Conservation (phyloP, 805 yeast species). For the Candida mattraensis region DNA sequence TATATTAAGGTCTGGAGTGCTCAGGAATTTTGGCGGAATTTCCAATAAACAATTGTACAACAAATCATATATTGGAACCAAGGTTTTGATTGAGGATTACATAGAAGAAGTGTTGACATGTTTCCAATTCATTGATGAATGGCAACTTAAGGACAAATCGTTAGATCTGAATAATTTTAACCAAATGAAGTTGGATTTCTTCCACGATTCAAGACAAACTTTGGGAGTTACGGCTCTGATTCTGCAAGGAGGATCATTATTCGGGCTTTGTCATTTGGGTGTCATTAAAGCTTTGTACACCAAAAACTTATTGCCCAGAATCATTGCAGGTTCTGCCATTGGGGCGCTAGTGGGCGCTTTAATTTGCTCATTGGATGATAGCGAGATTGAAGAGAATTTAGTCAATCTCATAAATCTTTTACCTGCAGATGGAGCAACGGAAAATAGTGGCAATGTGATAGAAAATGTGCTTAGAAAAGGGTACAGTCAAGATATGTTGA, state of each 20-base stretch:
- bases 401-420: constrained; percentile 49
- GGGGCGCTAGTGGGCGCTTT: constrained; percentile 92
- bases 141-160: constrained; percentile 29
- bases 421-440: constrained; percentile 20
- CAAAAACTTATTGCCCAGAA: constrained; percentile 75
- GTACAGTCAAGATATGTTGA: constrained; percentile 80
- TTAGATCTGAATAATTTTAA: constrained; percentile 42
- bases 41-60: constrained; percentile 76
- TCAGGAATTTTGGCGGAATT: constrained; percentile 91
- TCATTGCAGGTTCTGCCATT: constrained; percentile 88
- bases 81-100: constrained; percentile 83
- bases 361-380: constrained; percentile 70
- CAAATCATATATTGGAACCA: constrained; percentile 85
- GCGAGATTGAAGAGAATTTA: constrained; percentile 53
- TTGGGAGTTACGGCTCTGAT: constrained; percentile 89
- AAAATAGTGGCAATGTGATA: constrained; percentile 57
- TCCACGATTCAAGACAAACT: constrained; percentile 82
- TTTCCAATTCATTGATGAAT: constrained; percentile 57
- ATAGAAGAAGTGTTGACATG: constrained; percentile 72
- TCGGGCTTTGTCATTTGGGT: constrained; percentile 93
- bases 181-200: constrained; percentile 69
- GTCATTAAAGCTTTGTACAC: constrained; percentile 81
- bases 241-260: constrained; percentile 91
- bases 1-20: constrained; percentile 74
- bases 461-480: constrained; percentile 78